These are phyloP conservation scores for Aspergillus sergii DNA, from an alignment of 2,329 filamentous ascomycete genomes.

Conservation along the genomic window DNA sequence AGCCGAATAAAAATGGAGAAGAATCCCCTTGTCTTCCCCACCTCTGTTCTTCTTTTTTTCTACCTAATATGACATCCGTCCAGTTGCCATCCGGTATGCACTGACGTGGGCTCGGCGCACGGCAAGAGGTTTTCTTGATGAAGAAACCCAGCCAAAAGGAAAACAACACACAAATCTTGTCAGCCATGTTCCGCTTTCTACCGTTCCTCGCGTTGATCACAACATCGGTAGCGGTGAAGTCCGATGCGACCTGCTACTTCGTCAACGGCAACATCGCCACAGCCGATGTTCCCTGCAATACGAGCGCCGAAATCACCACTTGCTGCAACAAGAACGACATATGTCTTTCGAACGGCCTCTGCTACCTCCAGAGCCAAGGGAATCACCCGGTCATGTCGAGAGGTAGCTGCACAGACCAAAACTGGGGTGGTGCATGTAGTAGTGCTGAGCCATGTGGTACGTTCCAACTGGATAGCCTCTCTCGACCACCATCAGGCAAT, in stretches of 20 bases:
- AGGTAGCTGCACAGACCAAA: conserved; percentile 21
- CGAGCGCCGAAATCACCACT: background rate
- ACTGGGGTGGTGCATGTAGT: conserved; percentile 14
- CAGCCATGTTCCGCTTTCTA: background rate
- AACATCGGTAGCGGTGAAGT: background rate
- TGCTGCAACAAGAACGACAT: conserved; percentile 22
- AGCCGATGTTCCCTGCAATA: conserved; percentile 1
- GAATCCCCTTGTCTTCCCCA: background rate
- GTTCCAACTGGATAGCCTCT: background rate
- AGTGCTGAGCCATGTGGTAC: conserved; percentile 18
- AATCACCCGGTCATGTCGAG: conserved; percentile 14
- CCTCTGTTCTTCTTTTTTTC: background rate
- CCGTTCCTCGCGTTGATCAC: background rate
- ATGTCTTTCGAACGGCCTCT: conserved; percentile 23
- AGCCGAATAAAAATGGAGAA: background rate
- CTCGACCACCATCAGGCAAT: no score
- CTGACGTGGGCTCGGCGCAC: background rate
- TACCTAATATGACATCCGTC: background rate
- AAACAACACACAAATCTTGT: background rate
- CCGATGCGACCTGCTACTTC: conserved; percentile 6
- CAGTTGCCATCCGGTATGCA: background rate
- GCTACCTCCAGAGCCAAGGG: conserved; percentile 16
- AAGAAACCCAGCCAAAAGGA: background rate
- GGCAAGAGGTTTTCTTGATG: background rate
- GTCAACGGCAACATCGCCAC: conserved; percentile 1